Evolutionary conservation across 176 grass and related monocot genomes (phyloP), one percentile per base, ranked within the genome.

Genomic region (Oropetium thomaeum): DNA sequence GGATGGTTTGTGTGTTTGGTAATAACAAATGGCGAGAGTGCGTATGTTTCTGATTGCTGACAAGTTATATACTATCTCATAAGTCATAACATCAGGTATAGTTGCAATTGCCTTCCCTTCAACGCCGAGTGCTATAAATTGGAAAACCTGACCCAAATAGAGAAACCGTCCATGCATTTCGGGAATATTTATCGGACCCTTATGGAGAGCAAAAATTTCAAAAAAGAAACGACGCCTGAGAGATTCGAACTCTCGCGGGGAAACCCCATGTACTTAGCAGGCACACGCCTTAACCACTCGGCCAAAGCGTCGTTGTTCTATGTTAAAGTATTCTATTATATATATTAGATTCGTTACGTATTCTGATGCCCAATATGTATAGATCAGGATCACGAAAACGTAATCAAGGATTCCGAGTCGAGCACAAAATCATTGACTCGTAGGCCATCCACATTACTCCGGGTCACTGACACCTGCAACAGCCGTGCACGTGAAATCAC

Each of bases 251-350:
- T 94, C 91, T 94, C 91, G 96, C 92, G 91, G 96, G 96, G 89
- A 95, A 75, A 95, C 92, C 96, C 89, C 91, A 99, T 99, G 92
- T 99, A 99, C 96, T 95, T 95, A 90, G 96, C 91, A 99, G 91
- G 92, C 96, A 95, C 91, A 95, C 96, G 92, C 96, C 96, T 92
- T 95, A 99, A 99, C 91, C 96, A 99, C 96, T 98, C 96, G 91
- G 95, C 95, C 91, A 98, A 98, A 98, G 91, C 92, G 89, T 85
- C 89, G 2, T 28, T 33, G 12, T 40, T 87, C 19, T 0, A 1
- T 29, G 4, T 1, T 0, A 1, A 29, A 13, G 25, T 1, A 53
- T 23, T 23, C 0, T 9, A 2, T 0, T n/a, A 2, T n/a, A 51
- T 51, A 51, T 19, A n/a, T 1, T 1, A 1, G 2, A n/a, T 1